Percentiles rank a stretch among this genome's conserved stretches.
phyloP scores from a whole-genome alignment of 2,329 filamentous ascomycete species.

The Colletotrichum lupini region DNA sequence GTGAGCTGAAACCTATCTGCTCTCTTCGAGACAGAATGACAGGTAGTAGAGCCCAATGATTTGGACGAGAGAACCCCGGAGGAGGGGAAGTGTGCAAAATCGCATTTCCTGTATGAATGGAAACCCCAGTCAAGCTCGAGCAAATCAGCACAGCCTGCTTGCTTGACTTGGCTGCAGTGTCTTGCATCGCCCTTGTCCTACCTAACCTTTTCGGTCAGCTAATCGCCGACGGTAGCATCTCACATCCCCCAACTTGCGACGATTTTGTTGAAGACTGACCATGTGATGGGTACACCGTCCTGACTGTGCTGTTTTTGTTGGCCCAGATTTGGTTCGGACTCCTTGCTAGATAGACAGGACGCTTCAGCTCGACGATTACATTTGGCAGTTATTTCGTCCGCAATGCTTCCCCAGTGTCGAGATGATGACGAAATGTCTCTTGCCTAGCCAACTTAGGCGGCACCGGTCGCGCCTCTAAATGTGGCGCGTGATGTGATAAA shows the following conservation, averaged over 20 bases:
- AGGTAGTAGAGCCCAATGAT: conserved; percentile 8
- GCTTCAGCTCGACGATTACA: not conserved
- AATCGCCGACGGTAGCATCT: conserved; percentile 8
- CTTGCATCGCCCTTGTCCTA: conserved; percentile 30
- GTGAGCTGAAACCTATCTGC: conserved; percentile 12
- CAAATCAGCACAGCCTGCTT: conserved; percentile 14
- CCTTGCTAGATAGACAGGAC: not conserved
- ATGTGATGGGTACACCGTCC: conserved; percentile 9
- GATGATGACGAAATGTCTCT: conserved; percentile 32
- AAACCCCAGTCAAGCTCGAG: conserved; percentile 13
- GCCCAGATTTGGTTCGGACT: conserved; percentile 1
- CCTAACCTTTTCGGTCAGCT: conserved; percentile 34
- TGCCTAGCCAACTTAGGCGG: conserved; percentile 15
- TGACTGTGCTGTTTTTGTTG: not conserved
- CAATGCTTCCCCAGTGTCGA: not conserved
- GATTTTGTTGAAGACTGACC: conserved; percentile 17
- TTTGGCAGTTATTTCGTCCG: not conserved
- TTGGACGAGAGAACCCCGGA: conserved; percentile 24
- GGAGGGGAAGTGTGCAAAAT: not conserved
- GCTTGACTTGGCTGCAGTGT: conserved; percentile 37
- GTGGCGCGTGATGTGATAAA: conserved; percentile 29
- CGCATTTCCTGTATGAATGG: not conserved
- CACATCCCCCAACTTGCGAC: not conserved
- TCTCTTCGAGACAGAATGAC: conserved; percentile 1
- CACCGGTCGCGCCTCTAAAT: not conserved